Base-by-base conservation (phyloP, 164 flowering plant genomes). In the Saururus chinensis region DNA sequence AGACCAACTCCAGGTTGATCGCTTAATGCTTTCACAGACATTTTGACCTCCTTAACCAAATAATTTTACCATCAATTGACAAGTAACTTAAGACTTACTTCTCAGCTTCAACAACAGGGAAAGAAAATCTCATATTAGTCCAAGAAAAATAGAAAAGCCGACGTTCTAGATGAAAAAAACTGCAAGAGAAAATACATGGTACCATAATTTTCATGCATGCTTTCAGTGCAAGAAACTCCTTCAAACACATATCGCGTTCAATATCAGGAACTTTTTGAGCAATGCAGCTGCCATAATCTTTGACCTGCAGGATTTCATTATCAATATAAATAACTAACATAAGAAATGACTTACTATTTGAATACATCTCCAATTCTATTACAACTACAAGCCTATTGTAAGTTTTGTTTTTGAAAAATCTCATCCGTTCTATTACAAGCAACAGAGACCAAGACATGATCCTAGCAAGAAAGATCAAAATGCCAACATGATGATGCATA, bases 141-240 rank as follows among this genome's bases (percentile, higher is more conserved):
- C 9, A 30, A 17, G 25, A 4, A 25, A 4, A 0, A 30, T 22
- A 23, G 41, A 21, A 14, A 41, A 21, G 20, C 21, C 4, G 5
- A 16, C n/a, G 4, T 11, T 57, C 40, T 45, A 19, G 1, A 49
- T 12, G 37, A 24, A 14, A 24, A 11, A 45, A 48, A 4, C 5
- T 51, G 14, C 17, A 2, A 19, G 11, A 22, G 14, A 11, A 16
- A 56, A 25, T 57, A 59, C 48, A 70, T 40, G 21, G 59, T 86
- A 92, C 96, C 85, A 72, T 73, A 52, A 76, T 85, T 67, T 84
- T 87, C 98, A 89, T 89, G 82, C 98, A 92, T 74, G 72, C 71
- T 73, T 80, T 86, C 45, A 89, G 65, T 51, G 77, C 84, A 66
- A 83, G 77, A 75, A 89, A 92, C 75, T 92, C 93, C 75, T 92